Percentiles rank a stretch among this genome's conserved stretches.
phyloP scores from a whole-genome alignment of 75 land plant species.

The Pinus albicaulis region DNA sequence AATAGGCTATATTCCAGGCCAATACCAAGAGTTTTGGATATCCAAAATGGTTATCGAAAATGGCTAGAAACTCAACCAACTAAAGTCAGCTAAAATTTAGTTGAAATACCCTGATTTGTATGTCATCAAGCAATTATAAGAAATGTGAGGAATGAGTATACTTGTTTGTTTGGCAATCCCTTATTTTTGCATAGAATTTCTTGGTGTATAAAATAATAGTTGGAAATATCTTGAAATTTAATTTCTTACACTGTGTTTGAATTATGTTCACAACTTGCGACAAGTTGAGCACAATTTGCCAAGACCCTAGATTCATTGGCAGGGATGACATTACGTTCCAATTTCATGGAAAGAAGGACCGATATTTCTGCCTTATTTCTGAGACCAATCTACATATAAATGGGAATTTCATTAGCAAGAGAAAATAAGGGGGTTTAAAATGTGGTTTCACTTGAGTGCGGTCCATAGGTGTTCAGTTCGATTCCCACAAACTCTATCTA shows the following conservation, averaged over 20 bases:
- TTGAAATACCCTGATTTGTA: too few species aligned
- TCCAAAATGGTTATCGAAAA: too few species aligned
- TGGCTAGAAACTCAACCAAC: too few species aligned
- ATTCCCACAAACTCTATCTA: constrained; percentile 13
- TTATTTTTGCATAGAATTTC: too few species aligned
- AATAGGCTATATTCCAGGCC: too few species aligned
- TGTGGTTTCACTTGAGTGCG: constrained; percentile 42
- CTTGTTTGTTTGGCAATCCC: too few species aligned
- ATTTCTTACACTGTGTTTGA: not conserved
- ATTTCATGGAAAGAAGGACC: constrained; percentile 54
- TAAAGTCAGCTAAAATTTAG: too few species aligned
- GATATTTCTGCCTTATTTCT: constrained; percentile 51
- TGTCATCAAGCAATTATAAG: too few species aligned
- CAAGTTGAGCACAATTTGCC: constrained; percentile 32
- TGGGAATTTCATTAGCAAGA: constrained; percentile 38
- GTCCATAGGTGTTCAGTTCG: constrained; percentile 21
- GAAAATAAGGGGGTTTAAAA: not conserved
- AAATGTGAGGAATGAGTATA: too few species aligned
- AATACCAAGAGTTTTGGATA: too few species aligned
- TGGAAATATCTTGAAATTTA: not conserved
- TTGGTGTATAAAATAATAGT: too few species aligned
- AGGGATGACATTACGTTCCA: constrained; percentile 38
- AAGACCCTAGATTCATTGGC: constrained; percentile 41
- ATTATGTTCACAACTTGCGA: constrained; percentile 15
- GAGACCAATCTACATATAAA: constrained; percentile 42